Evolutionary conservation across 345 rosid species (phyloP).

Genomic region (Psidium friedrichsthalianum): DNA sequence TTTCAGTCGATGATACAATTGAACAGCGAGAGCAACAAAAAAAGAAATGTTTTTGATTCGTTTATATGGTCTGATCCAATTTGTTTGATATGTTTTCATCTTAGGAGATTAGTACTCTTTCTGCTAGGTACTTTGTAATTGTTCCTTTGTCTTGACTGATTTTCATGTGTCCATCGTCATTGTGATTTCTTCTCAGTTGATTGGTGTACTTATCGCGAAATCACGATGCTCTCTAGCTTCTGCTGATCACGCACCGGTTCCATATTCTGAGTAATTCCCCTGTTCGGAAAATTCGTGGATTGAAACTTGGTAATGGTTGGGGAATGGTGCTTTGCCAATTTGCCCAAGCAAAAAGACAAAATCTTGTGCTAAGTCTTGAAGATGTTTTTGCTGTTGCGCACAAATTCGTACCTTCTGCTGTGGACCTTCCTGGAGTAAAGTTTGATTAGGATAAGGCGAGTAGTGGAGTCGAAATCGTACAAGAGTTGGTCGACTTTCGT

Average conservation of each 20-base stretch:
- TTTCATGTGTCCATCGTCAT: not conserved
- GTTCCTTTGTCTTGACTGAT: not conserved
- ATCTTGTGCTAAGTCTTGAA: not conserved
- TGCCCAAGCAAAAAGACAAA: not conserved
- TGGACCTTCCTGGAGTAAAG: not conserved
- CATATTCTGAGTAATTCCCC: not conserved
- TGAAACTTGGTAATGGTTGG: not conserved
- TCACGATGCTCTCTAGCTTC: not conserved
- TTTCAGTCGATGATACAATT: not conserved
- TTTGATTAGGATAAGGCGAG: not conserved
- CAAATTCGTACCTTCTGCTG: not conserved
- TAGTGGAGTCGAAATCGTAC: not conserved
- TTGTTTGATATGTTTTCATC: not conserved
- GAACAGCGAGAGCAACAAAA: not conserved
- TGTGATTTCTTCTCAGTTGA: not conserved
- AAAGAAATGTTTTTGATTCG: not conserved
- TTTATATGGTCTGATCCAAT: not conserved
- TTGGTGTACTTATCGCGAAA: not conserved
- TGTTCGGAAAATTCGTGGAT: not conserved
- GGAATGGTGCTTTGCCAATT: not conserved
- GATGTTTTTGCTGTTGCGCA: not conserved
- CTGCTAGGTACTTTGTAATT: not conserved
- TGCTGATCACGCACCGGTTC: not conserved
- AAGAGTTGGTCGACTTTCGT: not conserved
- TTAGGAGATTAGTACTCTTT: not conserved